A percentile compares a stretch with the other conserved stretches of the same genome.
Evolutionary conservation across 1,284 basidiomycete genomes (phyloP).

Genomic region (Tilletiaria anomala): DNA sequence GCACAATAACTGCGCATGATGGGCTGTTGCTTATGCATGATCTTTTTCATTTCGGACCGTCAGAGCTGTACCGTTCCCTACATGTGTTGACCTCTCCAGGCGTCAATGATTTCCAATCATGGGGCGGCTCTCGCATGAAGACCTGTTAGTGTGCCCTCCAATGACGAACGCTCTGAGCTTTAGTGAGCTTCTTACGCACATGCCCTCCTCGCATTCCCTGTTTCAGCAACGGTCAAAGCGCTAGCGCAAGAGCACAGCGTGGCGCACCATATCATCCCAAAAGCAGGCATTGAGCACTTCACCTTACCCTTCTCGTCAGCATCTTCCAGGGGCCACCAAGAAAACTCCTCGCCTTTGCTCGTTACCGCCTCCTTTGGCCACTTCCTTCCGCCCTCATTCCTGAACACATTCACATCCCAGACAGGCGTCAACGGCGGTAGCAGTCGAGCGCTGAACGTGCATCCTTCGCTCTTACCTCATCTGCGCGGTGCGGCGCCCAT

Average conservation of each 20-base stretch:
- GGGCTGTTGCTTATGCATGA: not conserved
- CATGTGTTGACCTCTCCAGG: constrained; percentile 19
- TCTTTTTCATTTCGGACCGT: constrained; percentile 41
- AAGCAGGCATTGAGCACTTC: constrained; percentile 19
- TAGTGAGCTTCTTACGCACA: not conserved
- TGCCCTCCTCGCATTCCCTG: not conserved
- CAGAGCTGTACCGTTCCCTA: constrained; percentile 47
- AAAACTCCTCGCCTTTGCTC: constrained; percentile 46
- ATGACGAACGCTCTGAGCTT: not conserved
- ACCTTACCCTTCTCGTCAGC: constrained; percentile 6
- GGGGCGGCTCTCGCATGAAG: constrained; percentile 28
- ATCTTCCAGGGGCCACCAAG: constrained; percentile 13
- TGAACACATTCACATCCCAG: constrained; percentile 54
- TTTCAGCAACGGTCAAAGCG: constrained; percentile 19
- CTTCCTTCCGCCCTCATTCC: constrained; percentile 56
- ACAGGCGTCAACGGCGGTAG: too few relatives aligned
- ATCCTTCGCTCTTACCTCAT: constrained; percentile 75
- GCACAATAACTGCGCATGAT: not conserved
- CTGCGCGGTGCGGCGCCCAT: constrained; percentile 85
- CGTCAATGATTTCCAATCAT: constrained; percentile 7
- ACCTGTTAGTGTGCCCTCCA: constrained; percentile 4
- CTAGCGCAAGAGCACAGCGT: constrained; percentile 12
- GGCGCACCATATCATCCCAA: constrained; percentile 12
- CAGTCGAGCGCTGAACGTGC: constrained; percentile 87
- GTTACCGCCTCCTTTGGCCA: constrained; percentile 86